These are phyloP conservation scores for Bruguiera gymnorhiza DNA, from an alignment of 345 rosid species.

Conservation along the genomic window DNA sequence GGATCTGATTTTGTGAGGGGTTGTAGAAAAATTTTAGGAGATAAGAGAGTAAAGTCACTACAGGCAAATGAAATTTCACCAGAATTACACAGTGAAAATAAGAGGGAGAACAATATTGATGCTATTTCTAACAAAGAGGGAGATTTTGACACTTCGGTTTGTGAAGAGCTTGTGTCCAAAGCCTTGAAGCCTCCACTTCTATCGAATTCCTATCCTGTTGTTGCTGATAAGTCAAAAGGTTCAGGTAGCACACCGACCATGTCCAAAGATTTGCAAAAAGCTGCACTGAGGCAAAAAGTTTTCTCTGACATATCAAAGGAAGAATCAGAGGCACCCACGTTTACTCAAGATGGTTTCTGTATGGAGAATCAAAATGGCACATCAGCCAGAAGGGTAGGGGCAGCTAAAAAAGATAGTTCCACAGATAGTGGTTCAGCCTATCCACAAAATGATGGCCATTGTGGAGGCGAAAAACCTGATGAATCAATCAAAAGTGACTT, in stretches of 20 bases:
- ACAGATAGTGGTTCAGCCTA: slow-evolving; percentile 32
- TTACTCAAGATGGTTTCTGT: slow-evolving; percentile 37
- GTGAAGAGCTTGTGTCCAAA: slow-evolving; percentile 67
- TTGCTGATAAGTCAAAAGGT: slow-evolving; percentile 33
- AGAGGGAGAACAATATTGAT: slow-evolving; percentile 35
- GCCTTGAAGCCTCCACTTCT: slow-evolving; percentile 67
- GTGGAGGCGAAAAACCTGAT: slow-evolving; percentile 40
- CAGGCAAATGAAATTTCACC: slow-evolving; percentile 41
- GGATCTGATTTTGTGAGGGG: slow-evolving; percentile 41
- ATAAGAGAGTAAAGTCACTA: slow-evolving; percentile 40
- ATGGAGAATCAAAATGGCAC: slow-evolving; percentile 45
- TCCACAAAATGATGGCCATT: slow-evolving; percentile 42
- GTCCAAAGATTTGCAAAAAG: slow-evolving; percentile 35
- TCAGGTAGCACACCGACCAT: slow-evolving; percentile 27
- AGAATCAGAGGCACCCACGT: slow-evolving; percentile 35
- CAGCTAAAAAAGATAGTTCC: slow-evolving; percentile 46
- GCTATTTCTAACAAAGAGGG: slow-evolving; percentile 35
- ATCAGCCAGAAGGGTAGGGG: slow-evolving; percentile 46
- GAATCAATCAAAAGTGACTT: slow-evolving; percentile 38
- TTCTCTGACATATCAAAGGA: slow-evolving; percentile 38
- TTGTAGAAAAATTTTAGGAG: slow-evolving; percentile 36
- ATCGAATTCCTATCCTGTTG: slow-evolving; percentile 43
- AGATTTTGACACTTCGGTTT: slow-evolving; percentile 39
- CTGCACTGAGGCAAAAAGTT: slow-evolving; percentile 35
- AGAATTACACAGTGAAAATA: slow-evolving; percentile 33